Evolutionary conservation across 2,329 filamentous ascomycete genomes (phyloP).

Genomic region (Diaporthe eres): DNA sequence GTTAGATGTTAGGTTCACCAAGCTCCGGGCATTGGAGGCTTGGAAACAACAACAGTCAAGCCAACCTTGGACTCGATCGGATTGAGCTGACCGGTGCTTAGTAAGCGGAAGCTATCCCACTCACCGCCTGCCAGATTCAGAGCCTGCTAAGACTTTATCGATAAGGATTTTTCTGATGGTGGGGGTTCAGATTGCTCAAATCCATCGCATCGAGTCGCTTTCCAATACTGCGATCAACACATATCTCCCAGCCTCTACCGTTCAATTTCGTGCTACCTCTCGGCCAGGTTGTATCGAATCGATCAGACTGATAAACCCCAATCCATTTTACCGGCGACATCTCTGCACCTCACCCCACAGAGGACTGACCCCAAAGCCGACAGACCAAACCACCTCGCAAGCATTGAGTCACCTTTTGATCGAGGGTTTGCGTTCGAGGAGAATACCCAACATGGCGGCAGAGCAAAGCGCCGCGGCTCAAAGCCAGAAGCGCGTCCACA

Average conservation of each 20-base stretch:
- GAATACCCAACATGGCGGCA: not conserved
- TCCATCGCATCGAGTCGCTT: not conserved
- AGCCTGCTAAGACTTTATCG: not conserved
- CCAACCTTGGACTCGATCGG: not conserved
- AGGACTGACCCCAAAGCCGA: not conserved
- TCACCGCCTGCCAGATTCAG: not conserved
- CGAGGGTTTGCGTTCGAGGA: not conserved
- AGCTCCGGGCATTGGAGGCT: not conserved
- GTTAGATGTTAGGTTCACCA: not conserved
- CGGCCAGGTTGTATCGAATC: too few species aligned
- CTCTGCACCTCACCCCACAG: not conserved
- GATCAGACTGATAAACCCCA: fast-evolving
- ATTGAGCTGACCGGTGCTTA: not conserved
- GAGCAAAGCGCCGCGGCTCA: constrained; percentile 16
- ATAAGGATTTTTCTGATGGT: constrained; percentile 26
- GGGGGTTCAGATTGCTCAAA: constrained; percentile 13
- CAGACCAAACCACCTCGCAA: not conserved
- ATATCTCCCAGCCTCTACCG: not conserved
- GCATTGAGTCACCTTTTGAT: not conserved
- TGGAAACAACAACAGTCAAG: constrained; percentile 19
- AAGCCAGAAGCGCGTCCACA: constrained; percentile 78
- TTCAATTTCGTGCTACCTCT: not conserved
- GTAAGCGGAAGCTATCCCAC: fast-evolving
- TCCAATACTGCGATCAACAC: not conserved
- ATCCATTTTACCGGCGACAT: not conserved